Conservation (phyloP, 2,329 filamentous ascomycete genomes). For the Aspergillus neoniger region DNA sequence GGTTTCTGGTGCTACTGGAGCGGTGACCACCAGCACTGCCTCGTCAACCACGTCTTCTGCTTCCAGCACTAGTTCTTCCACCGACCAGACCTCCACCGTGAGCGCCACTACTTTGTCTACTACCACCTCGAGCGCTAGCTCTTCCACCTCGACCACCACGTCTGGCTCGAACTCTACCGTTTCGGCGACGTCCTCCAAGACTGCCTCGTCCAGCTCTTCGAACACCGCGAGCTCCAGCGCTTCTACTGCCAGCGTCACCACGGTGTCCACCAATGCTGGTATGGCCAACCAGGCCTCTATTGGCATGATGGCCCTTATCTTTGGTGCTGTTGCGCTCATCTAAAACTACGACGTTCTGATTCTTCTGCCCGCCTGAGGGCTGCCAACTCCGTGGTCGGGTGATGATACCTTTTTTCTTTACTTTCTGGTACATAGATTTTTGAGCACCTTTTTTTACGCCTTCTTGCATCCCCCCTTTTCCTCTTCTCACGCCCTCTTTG, state of each 20-base stretch:
- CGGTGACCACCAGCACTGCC: constrained; percentile 32
- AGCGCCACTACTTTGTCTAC: constrained; percentile 26
- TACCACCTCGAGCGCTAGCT: constrained; percentile 12
- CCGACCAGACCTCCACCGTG: constrained; percentile 22
- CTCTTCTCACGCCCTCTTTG: neutral
- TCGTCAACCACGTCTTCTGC: constrained; percentile 25
- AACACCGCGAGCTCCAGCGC: constrained; percentile 27
- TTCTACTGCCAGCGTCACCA: constrained; percentile 26
- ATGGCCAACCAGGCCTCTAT: constrained; percentile 37
- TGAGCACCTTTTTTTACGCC: constrained; percentile 1
- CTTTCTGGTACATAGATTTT: constrained; percentile 9
- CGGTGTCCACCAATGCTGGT: constrained; percentile 35
- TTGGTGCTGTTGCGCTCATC: constrained; percentile 38
- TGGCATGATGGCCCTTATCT: constrained; percentile 37
- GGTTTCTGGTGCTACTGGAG: constrained; percentile 48
- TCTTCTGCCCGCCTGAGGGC: neutral
- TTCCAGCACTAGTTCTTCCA: constrained; percentile 14
- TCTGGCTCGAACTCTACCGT: constrained; percentile 20
- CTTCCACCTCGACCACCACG: constrained; percentile 18
- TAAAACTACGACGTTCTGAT: constrained; percentile 25
- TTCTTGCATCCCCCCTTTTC: neutral
- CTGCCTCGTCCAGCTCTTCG: constrained; percentile 22
- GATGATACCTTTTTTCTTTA: neutral
- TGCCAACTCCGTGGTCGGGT: constrained; percentile 1
- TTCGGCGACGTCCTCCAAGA: constrained; percentile 23